These are phyloP conservation scores for Actinomortierella ambigua DNA, from an alignment of 371 early-diverging fungal species.

Conservation along the genomic window DNA sequence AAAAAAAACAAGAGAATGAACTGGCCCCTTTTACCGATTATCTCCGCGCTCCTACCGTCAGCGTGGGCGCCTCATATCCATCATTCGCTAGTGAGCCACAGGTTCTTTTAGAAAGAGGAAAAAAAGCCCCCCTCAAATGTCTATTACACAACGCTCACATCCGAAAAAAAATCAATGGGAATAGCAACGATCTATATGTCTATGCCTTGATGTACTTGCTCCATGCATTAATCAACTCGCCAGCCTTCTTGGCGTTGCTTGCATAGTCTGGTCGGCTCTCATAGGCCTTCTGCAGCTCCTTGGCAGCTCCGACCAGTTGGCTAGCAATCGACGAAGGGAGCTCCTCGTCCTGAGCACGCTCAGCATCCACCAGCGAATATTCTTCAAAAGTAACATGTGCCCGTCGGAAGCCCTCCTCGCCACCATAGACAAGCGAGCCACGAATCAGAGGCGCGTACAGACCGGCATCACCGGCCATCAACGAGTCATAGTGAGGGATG, in stretches of 20 bases:
- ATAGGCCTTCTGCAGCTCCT: slow-evolving; percentile 21
- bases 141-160: too few relatives aligned
- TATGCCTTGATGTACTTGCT: too few relatives aligned
- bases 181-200: too few relatives aligned
- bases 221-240: slow-evolving; percentile 16
- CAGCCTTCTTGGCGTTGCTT: slow-evolving; percentile 27
- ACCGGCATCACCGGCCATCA: slow-evolving; percentile 26
- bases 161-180: too few relatives aligned
- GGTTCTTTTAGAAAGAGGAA: too few relatives aligned
- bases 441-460: slow-evolving; percentile 31
- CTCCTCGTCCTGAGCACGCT: slow-evolving; percentile 21
- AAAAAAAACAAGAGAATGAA: too few relatives aligned
- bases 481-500: slow-evolving; percentile 36
- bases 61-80: too few relatives aligned
- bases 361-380: slow-evolving; percentile 35
- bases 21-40: too few relatives aligned
- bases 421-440: slow-evolving; percentile 34
- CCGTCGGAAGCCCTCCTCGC: slow-evolving; percentile 41
- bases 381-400: slow-evolving; percentile 42
- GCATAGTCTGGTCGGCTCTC: slow-evolving; percentile 15
- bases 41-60: too few relatives aligned
- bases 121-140: too few relatives aligned
- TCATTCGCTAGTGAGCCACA: too few relatives aligned
- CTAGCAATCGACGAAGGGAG: slow-evolving; percentile 32
- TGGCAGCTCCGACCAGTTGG: slow-evolving; percentile 31